These are phyloP conservation scores for Aureobasidium namibiae DNA, from an alignment of 2,329 filamentous ascomycete genomes.

Conservation along the genomic window DNA sequence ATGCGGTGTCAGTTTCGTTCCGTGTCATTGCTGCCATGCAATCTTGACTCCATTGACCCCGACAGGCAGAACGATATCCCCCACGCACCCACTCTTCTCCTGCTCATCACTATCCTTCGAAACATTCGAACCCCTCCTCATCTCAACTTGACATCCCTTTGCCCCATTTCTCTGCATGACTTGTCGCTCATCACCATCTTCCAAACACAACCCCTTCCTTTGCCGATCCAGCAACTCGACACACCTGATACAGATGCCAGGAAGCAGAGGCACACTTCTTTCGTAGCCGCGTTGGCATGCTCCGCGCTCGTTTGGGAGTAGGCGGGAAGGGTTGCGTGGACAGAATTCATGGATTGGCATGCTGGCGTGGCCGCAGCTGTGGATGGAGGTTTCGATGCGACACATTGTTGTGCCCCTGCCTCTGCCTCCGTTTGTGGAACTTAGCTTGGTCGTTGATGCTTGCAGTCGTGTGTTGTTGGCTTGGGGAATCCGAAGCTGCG, in stretches of 20 bases:
- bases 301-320: not conserved
- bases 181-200: not conserved
- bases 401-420: not conserved
- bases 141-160: not conserved
- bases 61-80: not conserved
- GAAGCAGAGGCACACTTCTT: not conserved
- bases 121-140: not conserved
- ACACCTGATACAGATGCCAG: not conserved
- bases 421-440: not conserved
- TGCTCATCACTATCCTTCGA: not conserved
- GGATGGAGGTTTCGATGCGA: conserved; percentile 10
- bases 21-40: not conserved
- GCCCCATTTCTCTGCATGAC: not conserved
- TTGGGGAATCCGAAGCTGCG: no score
- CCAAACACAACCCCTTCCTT: not conserved
- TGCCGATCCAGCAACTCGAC: not conserved
- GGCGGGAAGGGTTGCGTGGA: not conserved
- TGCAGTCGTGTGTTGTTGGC: no score
- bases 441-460: no score
- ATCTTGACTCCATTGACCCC: not conserved
- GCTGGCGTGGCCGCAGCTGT: conserved; percentile 8
- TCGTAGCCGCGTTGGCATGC: conserved; percentile 3
- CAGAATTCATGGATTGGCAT: conserved; percentile 11
- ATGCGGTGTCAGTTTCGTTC: not conserved
- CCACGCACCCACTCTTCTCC: not conserved